Conservation (phyloP, 495 filamentous ascomycete species). For the Aspergillus olivimuriae region DNA sequence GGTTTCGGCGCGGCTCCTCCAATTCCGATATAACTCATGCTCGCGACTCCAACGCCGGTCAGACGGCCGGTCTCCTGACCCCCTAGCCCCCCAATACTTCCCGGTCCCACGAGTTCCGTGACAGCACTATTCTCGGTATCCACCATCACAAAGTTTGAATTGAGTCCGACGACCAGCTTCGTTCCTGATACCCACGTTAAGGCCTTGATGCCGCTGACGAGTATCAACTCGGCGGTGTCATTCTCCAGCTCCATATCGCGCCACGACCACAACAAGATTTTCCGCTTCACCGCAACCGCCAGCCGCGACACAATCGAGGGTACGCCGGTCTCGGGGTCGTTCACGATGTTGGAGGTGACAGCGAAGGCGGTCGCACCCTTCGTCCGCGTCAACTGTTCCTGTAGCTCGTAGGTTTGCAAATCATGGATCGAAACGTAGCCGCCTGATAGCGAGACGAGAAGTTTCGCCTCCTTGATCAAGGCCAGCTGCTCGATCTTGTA, state of each 20-base stretch:
- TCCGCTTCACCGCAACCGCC: conserved; percentile 87
- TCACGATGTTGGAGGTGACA: conserved; percentile 88
- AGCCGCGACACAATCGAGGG: conserved; percentile 84
- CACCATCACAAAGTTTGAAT: conserved; percentile 80
- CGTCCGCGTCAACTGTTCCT: conserved; percentile 72
- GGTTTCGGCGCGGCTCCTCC: conserved; percentile 87
- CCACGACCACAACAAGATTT: conserved; percentile 88
- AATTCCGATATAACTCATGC: conserved; percentile 94
- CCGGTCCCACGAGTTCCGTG: conserved; percentile 73
- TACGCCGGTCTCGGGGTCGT: conserved; percentile 78
- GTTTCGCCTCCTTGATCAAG: conserved; percentile 87
- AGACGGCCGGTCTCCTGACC: conserved; percentile 58
- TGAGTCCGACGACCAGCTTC: conserved; percentile 79
- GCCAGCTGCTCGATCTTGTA: conserved; percentile 87
- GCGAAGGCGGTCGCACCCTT: conserved; percentile 87
- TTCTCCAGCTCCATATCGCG: conserved; percentile 80
- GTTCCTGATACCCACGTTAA: conserved; percentile 86
- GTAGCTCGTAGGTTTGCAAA: conserved; percentile 71
- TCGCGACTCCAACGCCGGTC: conserved; percentile 60
- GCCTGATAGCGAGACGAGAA: conserved; percentile 85
- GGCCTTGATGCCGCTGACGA: conserved; percentile 73
- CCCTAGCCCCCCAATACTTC: conserved; percentile 61
- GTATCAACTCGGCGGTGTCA: conserved; percentile 67
- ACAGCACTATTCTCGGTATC: conserved; percentile 67
- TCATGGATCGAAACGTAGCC: conserved; percentile 83